phyloP scores from a whole-genome alignment of 495 filamentous ascomycete genomes.

The Penicillium ochrochloron region DNA sequence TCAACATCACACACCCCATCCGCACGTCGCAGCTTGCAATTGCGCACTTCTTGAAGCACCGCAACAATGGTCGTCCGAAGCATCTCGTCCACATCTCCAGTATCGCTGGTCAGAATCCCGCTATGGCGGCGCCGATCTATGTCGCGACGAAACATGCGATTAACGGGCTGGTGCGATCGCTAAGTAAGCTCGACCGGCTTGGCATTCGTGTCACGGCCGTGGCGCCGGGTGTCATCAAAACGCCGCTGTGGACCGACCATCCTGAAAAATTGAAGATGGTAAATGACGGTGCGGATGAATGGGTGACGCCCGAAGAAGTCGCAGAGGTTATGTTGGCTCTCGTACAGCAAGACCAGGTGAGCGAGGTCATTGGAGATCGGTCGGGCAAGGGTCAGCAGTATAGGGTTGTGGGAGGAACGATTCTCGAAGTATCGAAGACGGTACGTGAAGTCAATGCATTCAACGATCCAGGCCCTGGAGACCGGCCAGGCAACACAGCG shows the following conservation, averaged over 20 bases:
- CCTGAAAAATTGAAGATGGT: constrained; percentile 67
- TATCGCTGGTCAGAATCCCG: constrained; percentile 63
- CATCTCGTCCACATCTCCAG: constrained; percentile 65
- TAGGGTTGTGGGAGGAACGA: constrained; percentile 50
- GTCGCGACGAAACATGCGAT: constrained; percentile 66
- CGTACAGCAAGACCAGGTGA: constrained; percentile 54
- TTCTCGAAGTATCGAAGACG: constrained; percentile 64
- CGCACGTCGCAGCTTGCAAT: constrained; percentile 69
- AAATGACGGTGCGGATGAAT: constrained; percentile 53
- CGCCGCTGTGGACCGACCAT: constrained; percentile 70
- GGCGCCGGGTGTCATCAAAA: constrained; percentile 69
- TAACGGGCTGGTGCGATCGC: constrained; percentile 60
- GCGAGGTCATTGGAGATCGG: constrained; percentile 48
- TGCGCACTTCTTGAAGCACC: constrained; percentile 53
- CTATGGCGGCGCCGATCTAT: constrained; percentile 60
- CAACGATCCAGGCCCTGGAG: constrained; percentile 62
- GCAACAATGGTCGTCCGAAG: constrained; percentile 42
- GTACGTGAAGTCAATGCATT: constrained; percentile 56
- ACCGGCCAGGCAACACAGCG: constrained; percentile 50
- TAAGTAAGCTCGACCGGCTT: constrained; percentile 53
- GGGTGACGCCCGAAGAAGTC: constrained; percentile 69
- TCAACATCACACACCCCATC: constrained; percentile 73
- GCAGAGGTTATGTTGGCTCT: constrained; percentile 66
- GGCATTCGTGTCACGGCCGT: constrained; percentile 69
- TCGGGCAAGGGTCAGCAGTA: constrained; percentile 39